Evolutionary conservation across 2,329 filamentous ascomycete genomes (phyloP), one percentile per base, ranked within the genome.

Genomic region (Verticillium klebahnii): DNA sequence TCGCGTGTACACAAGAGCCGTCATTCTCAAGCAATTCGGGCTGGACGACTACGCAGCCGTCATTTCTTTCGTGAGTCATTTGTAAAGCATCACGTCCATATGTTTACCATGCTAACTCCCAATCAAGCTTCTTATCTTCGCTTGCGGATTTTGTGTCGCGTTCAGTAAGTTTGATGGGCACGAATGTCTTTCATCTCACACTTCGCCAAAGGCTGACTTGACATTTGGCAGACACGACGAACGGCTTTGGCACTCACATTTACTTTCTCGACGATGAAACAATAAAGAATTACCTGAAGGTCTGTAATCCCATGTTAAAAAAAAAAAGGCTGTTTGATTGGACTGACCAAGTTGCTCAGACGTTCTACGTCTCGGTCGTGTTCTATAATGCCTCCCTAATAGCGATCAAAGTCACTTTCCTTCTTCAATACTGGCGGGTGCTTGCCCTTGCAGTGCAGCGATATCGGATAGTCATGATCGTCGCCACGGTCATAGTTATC

Each of bases 401-500:
- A 14, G 54, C 63, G 14, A 67, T 68, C 59, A 72, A 72, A 57
- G 61, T 66, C 2, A 66, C 69, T 8, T 70, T 72, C 59, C 54
- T 71, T 36, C 62, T 72, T 5, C 70, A 71, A 62, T 72, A 72
- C 63, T 63, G 67, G 8, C 69, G 70, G 7, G 65, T 72, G n/a
- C 39, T 63, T 9, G 64, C 65, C 8, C 60, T 76, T 17, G 66
- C 69, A n/a, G 66, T 67, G 25, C 66, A 69, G 62, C 65, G 66
- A 31, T 25, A 25, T 25, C 25, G 25, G 5, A 66, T 59, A 15
- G 55, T 72, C 56, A 72, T 71, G 50, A 61, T 70, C 54, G 58
- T 57, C 25, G 65, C 69, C 32, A 69, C 70, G 52, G 32, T 72
- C 19, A n/a, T 72, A 9, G 65, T 73, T 29, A 63, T 67, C 8